phyloP scores from a whole-genome alignment of 192 early-diverging fungal genomes.

The Rhizoclosmatium sp. region DNA sequence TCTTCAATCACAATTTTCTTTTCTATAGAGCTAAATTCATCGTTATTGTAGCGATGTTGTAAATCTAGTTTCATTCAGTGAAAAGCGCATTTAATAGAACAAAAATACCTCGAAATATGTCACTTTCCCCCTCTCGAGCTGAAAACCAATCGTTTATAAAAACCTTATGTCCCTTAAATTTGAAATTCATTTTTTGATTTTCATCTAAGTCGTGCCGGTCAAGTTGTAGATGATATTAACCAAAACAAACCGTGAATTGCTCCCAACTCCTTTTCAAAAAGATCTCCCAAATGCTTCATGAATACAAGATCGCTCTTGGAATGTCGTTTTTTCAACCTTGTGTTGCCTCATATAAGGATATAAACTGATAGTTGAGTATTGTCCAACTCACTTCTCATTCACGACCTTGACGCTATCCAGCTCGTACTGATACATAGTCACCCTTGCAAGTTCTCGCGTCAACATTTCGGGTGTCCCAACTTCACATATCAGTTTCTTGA shows the following conservation, averaged over 20 bases:
- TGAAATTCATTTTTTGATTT: slow-evolving; percentile 35
- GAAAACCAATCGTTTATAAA: slow-evolving; percentile 40
- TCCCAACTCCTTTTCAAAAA: slow-evolving; percentile 35
- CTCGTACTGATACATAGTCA: not conserved
- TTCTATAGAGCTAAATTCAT: not conserved
- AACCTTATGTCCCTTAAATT: slow-evolving; percentile 39
- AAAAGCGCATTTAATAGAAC: not conserved
- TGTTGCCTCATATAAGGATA: not conserved
- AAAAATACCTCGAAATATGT: slow-evolving; percentile 25
- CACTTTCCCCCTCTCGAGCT: slow-evolving; percentile 1
- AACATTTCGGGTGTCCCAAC: slow-evolving; percentile 40
- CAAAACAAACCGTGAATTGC: slow-evolving; percentile 7
- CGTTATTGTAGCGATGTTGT: not conserved
- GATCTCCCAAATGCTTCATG: slow-evolving; percentile 20
- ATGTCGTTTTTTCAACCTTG: slow-evolving; percentile 29
- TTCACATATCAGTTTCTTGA: slow-evolving; percentile 42
- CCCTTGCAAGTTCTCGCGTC: slow-evolving; percentile 21
- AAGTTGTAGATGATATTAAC: not conserved
- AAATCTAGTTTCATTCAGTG: not conserved
- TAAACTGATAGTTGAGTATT: not conserved
- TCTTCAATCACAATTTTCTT: not conserved
- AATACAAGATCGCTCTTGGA: slow-evolving; percentile 25
- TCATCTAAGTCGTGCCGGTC: slow-evolving; percentile 16
- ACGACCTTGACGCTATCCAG: slow-evolving; percentile 11
- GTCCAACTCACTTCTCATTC: slow-evolving; percentile 15